phyloP scores from a whole-genome alignment of 495 filamentous ascomycete species.

The Pyrenula aspistea region DNA sequence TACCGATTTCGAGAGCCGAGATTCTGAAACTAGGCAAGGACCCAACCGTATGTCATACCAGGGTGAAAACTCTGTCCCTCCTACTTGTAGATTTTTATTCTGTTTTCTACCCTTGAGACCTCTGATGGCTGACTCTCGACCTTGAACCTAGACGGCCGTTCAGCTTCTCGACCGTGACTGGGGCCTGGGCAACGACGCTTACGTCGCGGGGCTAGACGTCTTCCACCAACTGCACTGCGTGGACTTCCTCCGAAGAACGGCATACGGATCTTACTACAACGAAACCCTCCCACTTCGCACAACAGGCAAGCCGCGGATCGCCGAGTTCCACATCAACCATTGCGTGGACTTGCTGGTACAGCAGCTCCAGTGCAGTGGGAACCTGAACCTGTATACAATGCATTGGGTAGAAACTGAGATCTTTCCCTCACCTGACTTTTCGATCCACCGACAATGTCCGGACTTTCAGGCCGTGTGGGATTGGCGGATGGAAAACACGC shows the following conservation, averaged over 20 bases:
- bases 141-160: slow-evolving; percentile 7
- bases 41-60: background rate
- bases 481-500: slow-evolving; percentile 8
- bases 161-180: slow-evolving; percentile 19
- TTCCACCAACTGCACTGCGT: slow-evolving; percentile 25
- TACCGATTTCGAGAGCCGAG: background rate
- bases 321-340: slow-evolving; percentile 13
- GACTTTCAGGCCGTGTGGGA: slow-evolving; percentile 12
- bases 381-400: slow-evolving; percentile 15
- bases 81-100: background rate
- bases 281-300: slow-evolving; percentile 1
- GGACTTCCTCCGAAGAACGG: slow-evolving; percentile 18
- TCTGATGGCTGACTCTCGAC: background rate
- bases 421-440: slow-evolving; percentile 26
- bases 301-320: slow-evolving; percentile 1
- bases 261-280: slow-evolving; percentile 20
- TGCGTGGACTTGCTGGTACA: slow-evolving; percentile 19
- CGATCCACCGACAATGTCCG: slow-evolving; percentile 12
- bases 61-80: background rate
- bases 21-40: background rate
- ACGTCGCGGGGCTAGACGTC: slow-evolving; percentile 20
- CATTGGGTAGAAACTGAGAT: slow-evolving; percentile 17
- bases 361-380: slow-evolving; percentile 19
- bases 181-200: slow-evolving; percentile 23
- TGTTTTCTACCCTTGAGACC: background rate